Conservation (phyloP, 1,284 basidiomycete genomes). For the Irpex rosettiformis region DNA sequence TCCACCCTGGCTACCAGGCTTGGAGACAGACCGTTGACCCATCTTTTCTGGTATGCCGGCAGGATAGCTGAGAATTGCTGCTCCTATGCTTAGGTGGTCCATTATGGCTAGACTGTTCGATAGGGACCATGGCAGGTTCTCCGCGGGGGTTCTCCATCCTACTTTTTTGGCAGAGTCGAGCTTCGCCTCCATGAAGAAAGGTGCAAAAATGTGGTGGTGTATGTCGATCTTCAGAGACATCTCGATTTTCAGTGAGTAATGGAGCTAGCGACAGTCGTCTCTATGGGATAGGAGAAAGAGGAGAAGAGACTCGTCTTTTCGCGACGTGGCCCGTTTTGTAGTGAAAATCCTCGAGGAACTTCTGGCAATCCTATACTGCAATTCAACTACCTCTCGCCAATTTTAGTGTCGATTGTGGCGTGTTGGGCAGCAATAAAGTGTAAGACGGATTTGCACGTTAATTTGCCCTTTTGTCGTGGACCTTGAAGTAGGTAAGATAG, state of each 20-base stretch:
- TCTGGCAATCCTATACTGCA: neutral
- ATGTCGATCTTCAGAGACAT: conserved; percentile 50
- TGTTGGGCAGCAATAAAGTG: neutral
- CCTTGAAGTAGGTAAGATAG: too few relatives aligned
- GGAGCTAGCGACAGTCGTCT: neutral
- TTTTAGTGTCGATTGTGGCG: neutral
- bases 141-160: conserved; percentile 59
- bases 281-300: neutral
- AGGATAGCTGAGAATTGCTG: conserved; percentile 64
- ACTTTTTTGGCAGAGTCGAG: conserved; percentile 21
- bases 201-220: conserved; percentile 70
- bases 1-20: neutral
- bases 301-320: neutral
- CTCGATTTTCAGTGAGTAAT: neutral
- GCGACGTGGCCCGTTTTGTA: neutral
- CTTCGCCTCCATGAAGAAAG: conserved; percentile 41
- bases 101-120: conserved; percentile 54
- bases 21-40: neutral
- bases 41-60: conserved; percentile 36
- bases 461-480: neutral
- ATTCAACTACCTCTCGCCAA: neutral
- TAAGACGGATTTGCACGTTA: neutral
- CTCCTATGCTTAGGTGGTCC: conserved; percentile 51
- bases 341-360: neutral
- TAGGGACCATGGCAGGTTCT: conserved; percentile 64